Base-by-base conservation (phyloP, 495 filamentous ascomycete genomes). In the Talaromyces thailandensis region DNA sequence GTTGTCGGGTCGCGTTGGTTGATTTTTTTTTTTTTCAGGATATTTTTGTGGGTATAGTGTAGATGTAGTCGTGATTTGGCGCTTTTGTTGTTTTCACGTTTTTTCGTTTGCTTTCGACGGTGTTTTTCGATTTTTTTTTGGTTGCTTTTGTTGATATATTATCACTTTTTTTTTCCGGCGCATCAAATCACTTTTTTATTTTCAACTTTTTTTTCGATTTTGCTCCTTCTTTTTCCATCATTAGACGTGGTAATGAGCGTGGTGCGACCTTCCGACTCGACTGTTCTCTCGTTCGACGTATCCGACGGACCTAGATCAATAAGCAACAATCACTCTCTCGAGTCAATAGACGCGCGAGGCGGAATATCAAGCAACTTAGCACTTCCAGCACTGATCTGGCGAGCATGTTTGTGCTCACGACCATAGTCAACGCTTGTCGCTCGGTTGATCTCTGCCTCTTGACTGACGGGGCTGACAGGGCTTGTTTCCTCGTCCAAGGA, bases 361-460 rank as follows among this genome's bases (percentile, higher is more conserved):
- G 81, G 82, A 28, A 90, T 76, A 60, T 90, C 84, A 37, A 91
- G 70, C 12, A 92, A 72, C 68, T 82, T 86, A 4, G 88, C 87
- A 71, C 86, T 90, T 24, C 88, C 89, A 21, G 87, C 87, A 62
- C 87, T 91, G 65, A 90, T 84, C 55, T 86, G 86, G n/a, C 88
- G 76, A 23, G 63, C 63, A 62, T 59, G 51, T 21, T 72, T 81
- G 67, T 92, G 88, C 3, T 80, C 74, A 64, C 81, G 83, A 31
- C 81, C 84, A 58, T 85, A 75, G 63, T 86, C 82, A 50, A 89
- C 72, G 67, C 88, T 88, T 9, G 84, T 83, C 14, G 89, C 85
- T 60, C 87, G 83, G 37, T 84, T 80, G 31, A 89, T 68, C 28
- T 71, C 72, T 7, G 70, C 62, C 63, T 77, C 74, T 57, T 75